Conservation (phyloP, 495 filamentous ascomycete species). For the Daldinia concentrica region DNA sequence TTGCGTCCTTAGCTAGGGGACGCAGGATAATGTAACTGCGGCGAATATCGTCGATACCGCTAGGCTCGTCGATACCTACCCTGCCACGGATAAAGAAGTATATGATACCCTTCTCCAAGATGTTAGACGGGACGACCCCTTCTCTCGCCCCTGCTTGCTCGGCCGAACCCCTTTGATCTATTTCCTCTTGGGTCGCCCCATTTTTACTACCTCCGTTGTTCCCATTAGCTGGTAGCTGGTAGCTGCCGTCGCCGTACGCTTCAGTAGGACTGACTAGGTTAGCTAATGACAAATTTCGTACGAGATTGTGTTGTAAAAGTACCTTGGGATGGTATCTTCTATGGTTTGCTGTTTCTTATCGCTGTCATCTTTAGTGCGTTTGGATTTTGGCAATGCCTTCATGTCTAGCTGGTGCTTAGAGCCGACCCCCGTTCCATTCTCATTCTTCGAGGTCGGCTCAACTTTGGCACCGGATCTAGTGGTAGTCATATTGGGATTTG, state of each 20-base stretch:
- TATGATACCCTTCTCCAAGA: constrained; percentile 91
- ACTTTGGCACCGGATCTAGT: constrained; percentile 47
- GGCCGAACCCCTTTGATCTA: constrained; percentile 24
- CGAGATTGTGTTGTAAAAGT: background rate
- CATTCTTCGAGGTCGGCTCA: constrained; percentile 17
- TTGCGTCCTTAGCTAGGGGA: constrained; percentile 74
- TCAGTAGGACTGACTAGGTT: constrained; percentile 36
- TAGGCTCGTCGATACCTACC: constrained; percentile 76
- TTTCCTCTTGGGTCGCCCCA: constrained; percentile 11
- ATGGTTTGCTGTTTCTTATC: constrained; percentile 42
- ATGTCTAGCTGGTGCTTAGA: constrained; percentile 40
- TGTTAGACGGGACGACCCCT: constrained; percentile 69
- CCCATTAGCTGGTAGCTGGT: constrained; percentile 8
- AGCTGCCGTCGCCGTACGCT: constrained; percentile 35
- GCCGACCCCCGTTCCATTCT: constrained; percentile 20
- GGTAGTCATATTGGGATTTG: constrained; percentile 36
- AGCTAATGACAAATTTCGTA: background rate
- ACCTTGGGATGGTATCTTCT: constrained; percentile 43
- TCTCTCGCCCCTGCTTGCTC: constrained; percentile 56
- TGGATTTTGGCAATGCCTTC: constrained; percentile 29
- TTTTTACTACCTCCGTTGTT: constrained; percentile 13
- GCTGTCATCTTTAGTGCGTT: constrained; percentile 40
- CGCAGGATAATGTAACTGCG: constrained; percentile 85
- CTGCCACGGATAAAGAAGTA: constrained; percentile 91
- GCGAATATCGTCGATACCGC: constrained; percentile 73